Conservation (phyloP, 176 grass and related monocot genomes). For the Elaeis guineensis region DNA sequence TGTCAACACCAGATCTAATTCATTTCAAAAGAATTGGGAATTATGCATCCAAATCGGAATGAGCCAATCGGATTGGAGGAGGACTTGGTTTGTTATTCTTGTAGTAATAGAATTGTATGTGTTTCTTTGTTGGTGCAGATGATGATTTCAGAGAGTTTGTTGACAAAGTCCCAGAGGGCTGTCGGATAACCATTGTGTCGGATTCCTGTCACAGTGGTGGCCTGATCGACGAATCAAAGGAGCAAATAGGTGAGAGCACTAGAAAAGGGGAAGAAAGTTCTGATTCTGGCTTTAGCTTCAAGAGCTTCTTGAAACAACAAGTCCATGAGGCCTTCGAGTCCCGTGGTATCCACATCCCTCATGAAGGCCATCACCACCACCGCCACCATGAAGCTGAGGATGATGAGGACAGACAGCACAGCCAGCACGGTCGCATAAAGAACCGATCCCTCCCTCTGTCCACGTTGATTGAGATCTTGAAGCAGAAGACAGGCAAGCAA, state of each 20-base stretch:
- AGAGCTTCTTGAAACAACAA: conserved; percentile 26
- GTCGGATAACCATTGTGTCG: conserved; percentile 61
- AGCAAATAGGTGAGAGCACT: conserved; percentile 78
- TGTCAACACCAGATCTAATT: too few species aligned
- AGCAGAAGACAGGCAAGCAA: conserved; percentile 59
- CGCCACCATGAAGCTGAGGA: not conserved
- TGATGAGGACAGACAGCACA: not conserved
- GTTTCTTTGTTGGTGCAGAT: conserved; percentile 29
- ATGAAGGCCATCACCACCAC: conserved; percentile 15
- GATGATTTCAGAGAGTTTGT: conserved; percentile 82
- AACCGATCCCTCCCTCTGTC: conserved; percentile 62
- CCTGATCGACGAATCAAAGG: conserved; percentile 70
- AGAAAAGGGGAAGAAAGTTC: conserved; percentile 20
- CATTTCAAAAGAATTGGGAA: too few species aligned
- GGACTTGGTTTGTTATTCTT: too few species aligned
- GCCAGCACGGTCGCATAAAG: not conserved
- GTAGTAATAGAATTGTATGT: not conserved
- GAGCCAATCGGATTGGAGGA: too few species aligned
- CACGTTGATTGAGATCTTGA: conserved; percentile 65
- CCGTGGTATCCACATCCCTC: conserved; percentile 25
- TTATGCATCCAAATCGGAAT: too few species aligned
- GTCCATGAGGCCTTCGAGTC: conserved; percentile 32
- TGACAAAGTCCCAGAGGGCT: conserved; percentile 48
- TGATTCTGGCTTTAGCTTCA: conserved; percentile 17
- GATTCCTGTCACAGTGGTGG: conserved; percentile 95